Conservation (phyloP, 345 rosid genomes). For the Gossypium ekmanianum region DNA sequence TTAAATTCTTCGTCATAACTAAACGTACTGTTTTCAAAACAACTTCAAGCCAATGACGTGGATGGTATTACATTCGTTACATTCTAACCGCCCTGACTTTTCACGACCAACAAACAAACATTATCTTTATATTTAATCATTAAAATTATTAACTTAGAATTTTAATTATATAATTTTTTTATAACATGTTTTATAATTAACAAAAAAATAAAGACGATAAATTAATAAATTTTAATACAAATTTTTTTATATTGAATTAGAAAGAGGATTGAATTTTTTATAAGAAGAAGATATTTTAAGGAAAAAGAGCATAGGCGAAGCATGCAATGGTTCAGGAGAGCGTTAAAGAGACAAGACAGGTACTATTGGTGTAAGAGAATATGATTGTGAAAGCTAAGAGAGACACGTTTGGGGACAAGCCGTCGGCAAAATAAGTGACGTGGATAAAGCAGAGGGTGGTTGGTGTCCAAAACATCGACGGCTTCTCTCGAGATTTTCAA, state of each 20-base stretch:
- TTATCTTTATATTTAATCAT: too few species aligned
- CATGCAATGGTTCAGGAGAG: not conserved
- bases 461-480: not conserved
- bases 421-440: not conserved
- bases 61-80: not conserved
- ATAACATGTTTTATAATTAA: too few species aligned
- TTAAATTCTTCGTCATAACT: not conserved
- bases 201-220: too few species aligned
- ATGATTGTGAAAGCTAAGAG: not conserved
- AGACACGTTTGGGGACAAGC: constrained; percentile 10
- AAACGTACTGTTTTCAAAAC: not conserved
- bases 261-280: too few species aligned
- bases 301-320: not conserved
- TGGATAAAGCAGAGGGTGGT: not conserved
- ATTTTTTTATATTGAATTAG: too few species aligned
- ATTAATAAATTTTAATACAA: too few species aligned
- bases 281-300: too few species aligned
- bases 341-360: not conserved
- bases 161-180: too few species aligned
- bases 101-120: too few species aligned
- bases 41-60: not conserved
- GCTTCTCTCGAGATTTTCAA: not conserved
- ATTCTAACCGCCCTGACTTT: not conserved
- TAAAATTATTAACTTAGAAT: too few species aligned
- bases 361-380: not conserved